Evolutionary conservation across 208 protist genomes (phyloP).

Genomic region (Leishmania guyanensis): DNA sequence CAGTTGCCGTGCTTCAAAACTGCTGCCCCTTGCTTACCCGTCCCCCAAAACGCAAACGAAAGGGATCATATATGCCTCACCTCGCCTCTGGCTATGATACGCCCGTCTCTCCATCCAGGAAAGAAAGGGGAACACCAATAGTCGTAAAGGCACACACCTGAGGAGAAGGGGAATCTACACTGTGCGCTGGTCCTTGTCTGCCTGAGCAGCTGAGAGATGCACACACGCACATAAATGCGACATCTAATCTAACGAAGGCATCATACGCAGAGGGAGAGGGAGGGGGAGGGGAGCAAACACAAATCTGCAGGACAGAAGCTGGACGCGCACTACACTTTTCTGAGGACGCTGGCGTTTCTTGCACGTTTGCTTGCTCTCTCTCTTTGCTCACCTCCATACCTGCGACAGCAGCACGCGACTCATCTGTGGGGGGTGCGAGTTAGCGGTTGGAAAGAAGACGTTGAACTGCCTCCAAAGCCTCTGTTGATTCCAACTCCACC

Average conservation of each 20-base stretch:
- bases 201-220: neutral
- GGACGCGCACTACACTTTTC: neutral
- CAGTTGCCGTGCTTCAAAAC: no score
- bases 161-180: neutral
- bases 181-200: neutral
- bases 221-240: neutral
- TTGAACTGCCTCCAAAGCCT: constrained; percentile 27
- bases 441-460: constrained; percentile 6
- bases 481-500: constrained; percentile 58
- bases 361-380: neutral
- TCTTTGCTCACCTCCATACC: neutral
- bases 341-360: neutral
- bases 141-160: neutral
- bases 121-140: neutral
- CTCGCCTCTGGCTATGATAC: neutral
- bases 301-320: neutral
- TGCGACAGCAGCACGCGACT: neutral
- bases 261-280: neutral
- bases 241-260: constrained; percentile 10
- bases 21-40: neutral
- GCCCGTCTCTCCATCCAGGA: neutral
- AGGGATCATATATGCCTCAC: no score
- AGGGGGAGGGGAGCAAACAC: neutral
- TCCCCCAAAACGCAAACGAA: neutral
- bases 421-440: neutral